Percentiles rank a stretch among this genome's conserved stretches.
Conservation (phyloP, 2,329 filamentous ascomycete species). For the Torrubiella hemipterigena region DNA sequence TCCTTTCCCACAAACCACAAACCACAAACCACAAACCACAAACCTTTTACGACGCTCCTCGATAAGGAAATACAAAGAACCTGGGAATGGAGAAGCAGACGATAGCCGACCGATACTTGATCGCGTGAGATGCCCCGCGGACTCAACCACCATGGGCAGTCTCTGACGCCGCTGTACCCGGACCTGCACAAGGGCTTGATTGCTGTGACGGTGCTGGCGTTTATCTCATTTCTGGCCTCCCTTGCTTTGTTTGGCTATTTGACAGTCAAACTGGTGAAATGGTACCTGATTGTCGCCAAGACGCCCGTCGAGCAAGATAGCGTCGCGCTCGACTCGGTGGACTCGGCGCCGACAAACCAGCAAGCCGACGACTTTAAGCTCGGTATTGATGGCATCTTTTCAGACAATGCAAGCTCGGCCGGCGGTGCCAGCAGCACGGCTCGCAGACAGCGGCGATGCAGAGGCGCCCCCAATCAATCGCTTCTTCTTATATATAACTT, state of each 20-base stretch:
- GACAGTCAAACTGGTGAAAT: conserved; percentile 20
- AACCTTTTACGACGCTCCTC: no score
- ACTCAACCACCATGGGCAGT: neutral
- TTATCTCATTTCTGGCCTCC: conserved; percentile 22
- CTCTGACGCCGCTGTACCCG: conserved; percentile 20
- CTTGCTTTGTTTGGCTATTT: conserved; percentile 20
- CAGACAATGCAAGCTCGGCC: conserved; percentile 5
- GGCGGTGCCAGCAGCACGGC: conserved; percentile 1
- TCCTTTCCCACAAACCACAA: no score
- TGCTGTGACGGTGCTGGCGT: conserved; percentile 22
- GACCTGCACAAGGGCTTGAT: conserved; percentile 22
- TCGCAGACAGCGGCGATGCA: conserved; percentile 5
- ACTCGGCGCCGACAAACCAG: conserved; percentile 2
- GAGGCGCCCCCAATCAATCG: conserved; percentile 49
- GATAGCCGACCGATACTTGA: no score
- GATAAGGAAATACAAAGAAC: no score
- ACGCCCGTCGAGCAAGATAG: conserved; percentile 8
- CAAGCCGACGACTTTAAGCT: conserved; percentile 17
- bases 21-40: no score
- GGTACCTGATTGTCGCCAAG: conserved; percentile 14
- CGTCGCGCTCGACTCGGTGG: no score
- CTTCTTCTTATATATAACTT: conserved; percentile 59
- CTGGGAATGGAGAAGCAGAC: no score
- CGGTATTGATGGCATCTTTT: conserved; percentile 22
- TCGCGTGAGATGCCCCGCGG: neutral